Evolutionary conservation across 768 basidiomycete species (phyloP).

Genomic region (Leccinum barrowsii): DNA sequence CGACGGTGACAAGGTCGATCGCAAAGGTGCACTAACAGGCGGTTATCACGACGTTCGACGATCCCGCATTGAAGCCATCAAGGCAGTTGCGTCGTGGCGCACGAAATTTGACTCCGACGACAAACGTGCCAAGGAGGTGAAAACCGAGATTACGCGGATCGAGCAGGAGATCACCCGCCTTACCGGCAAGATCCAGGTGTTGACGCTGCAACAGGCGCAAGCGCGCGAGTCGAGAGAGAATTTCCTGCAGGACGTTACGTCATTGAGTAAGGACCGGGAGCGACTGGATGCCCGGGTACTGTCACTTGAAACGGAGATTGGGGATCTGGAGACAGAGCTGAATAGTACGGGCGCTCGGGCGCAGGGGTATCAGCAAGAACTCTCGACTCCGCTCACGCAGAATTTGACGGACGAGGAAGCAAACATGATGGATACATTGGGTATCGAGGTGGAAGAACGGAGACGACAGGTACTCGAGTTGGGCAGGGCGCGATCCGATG

Average conservation of each 20-base stretch:
- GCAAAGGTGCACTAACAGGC: conserved; percentile 93
- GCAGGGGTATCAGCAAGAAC: conserved; percentile 62
- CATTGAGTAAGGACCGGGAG: conserved; percentile 67
- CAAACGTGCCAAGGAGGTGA: conserved; percentile 68
- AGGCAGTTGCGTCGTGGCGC: conserved; percentile 71
- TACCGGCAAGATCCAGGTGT: conserved; percentile 68
- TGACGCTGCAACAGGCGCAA: conserved; percentile 67
- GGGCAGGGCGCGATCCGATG: conserved; percentile 66
- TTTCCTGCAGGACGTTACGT: conserved; percentile 56
- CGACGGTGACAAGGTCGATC: conserved; percentile 96
- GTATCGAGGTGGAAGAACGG: conserved; percentile 71
- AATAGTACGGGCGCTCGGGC: conserved; percentile 57
- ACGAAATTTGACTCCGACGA: conserved; percentile 65
- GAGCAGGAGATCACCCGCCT: conserved; percentile 86
- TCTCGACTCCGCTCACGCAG: conserved; percentile 70
- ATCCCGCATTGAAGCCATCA: conserved; percentile 86
- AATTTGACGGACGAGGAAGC: conserved; percentile 75
- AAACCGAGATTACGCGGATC: conserved; percentile 57
- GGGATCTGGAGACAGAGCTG: conserved; percentile 73
- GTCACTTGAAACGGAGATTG: conserved; percentile 62
- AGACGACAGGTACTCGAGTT: conserved; percentile 70
- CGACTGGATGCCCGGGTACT: conserved; percentile 55
- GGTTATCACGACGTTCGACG: conserved; percentile 92
- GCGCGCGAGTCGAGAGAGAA: conserved; percentile 65
- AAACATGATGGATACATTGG: conserved; percentile 57